phyloP scores from a whole-genome alignment of 768 basidiomycete genomes.

The Russula sp. region DNA sequence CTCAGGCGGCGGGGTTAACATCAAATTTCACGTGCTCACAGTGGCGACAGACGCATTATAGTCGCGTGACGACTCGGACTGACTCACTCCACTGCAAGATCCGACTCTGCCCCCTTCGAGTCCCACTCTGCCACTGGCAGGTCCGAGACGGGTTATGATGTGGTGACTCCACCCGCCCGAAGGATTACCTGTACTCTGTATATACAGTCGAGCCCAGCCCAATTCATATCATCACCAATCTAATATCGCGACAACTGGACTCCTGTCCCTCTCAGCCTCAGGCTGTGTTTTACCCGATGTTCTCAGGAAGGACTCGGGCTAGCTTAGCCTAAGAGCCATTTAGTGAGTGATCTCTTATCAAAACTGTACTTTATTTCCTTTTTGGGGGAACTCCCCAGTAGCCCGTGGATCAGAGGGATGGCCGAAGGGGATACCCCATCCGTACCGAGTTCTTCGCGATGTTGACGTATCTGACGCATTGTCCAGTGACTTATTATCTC shows the following conservation, averaged over 20 bases:
- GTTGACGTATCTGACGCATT: constrained; percentile 2
- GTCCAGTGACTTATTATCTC: not conserved
- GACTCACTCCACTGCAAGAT: not conserved
- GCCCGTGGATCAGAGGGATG: not conserved
- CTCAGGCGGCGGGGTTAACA: not conserved
- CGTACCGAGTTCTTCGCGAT: not conserved
- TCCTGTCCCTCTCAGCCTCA: too few relatives aligned
- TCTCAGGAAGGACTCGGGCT: not conserved
- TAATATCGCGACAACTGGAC: not conserved
- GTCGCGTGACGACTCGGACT: not conserved
- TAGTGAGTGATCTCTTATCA: not conserved
- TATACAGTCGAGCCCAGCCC: too few relatives aligned
- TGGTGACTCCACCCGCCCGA: too few relatives aligned
- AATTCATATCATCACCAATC: not conserved
- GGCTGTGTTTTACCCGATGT: too few relatives aligned
- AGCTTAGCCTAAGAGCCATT: not conserved
- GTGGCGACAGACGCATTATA: not conserved
- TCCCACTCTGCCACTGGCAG: too few relatives aligned
- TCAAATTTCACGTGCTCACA: constrained; percentile 19
- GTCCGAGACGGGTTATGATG: too few relatives aligned
- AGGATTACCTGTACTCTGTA: too few relatives aligned
- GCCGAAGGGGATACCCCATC: not conserved
- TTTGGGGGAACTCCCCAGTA: not conserved
- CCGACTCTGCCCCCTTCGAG: too few relatives aligned
- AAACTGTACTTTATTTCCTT: too few relatives aligned